These are phyloP conservation scores for Ophiostoma sp. DNA, from an alignment of 2,329 filamentous ascomycete species.

Conservation along the genomic window DNA sequence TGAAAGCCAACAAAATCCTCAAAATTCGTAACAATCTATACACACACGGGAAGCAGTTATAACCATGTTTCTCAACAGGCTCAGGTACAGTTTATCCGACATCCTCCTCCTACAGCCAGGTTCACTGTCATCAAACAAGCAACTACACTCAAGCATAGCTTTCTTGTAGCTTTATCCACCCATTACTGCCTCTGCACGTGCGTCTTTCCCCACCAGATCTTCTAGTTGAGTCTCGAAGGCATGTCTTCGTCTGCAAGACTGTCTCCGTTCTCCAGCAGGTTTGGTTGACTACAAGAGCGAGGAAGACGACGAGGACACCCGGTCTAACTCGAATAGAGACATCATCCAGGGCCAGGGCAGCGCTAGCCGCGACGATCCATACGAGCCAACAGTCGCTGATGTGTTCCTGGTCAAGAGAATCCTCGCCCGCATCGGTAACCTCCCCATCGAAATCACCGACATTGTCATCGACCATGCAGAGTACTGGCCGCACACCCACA, in stretches of 20 bases:
- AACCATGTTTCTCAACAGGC: background rate
- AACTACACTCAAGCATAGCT: too few species aligned
- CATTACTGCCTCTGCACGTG: too few species aligned
- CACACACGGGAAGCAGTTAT: background rate
- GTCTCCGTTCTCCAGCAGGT: too few species aligned
- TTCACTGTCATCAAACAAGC: too few species aligned
- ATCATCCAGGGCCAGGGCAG: background rate
- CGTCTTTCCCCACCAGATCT: background rate
- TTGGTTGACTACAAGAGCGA: too few species aligned
- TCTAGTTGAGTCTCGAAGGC: too few species aligned
- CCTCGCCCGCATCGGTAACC: slow-evolving; percentile 39
- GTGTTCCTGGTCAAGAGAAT: slow-evolving; percentile 46
- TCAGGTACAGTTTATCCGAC: background rate
- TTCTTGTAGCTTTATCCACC: too few species aligned
- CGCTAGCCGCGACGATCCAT: background rate
- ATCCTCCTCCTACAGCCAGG: too few species aligned
- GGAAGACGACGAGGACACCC: background rate
- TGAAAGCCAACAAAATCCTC: too few species aligned
- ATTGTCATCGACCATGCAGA: slow-evolving; percentile 54
- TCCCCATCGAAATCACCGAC: slow-evolving; percentile 54
- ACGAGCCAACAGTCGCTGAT: slow-evolving; percentile 43
- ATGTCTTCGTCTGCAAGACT: too few species aligned
- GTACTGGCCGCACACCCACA: slow-evolving; percentile 53
- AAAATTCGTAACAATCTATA: background rate
- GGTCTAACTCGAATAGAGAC: background rate